Percentiles rank a stretch among this genome's conserved stretches.
These are phyloP conservation scores for Talaromyces wortmannii DNA, from an alignment of 495 filamentous ascomycete species.

Conservation along the genomic window DNA sequence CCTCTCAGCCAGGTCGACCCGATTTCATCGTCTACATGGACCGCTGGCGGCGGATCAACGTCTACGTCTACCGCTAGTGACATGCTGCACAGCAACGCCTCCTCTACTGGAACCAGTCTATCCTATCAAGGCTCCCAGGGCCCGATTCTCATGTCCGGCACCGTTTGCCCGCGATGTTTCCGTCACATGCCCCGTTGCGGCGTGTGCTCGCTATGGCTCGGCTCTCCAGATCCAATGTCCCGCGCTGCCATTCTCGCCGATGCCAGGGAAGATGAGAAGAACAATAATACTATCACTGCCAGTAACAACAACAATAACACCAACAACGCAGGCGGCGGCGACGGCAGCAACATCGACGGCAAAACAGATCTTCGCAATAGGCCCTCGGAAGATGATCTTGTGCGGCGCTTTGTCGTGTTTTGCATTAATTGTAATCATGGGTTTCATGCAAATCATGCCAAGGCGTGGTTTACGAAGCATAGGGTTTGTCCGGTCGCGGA, in stretches of 20 bases:
- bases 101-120: constrained; percentile 21
- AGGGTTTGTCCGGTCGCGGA: constrained; percentile 82
- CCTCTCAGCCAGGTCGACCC: constrained; percentile 37
- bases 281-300: constrained; percentile 27
- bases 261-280: constrained; percentile 29
- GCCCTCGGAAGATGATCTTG: constrained; percentile 25
- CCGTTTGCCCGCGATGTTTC: constrained; percentile 77
- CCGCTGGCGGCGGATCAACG: background rate
- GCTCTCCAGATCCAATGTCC: constrained; percentile 63
- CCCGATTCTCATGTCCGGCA: constrained; percentile 32
- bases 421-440: constrained; percentile 88
- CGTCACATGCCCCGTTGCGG: constrained; percentile 84
- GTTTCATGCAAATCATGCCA: constrained; percentile 80
- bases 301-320: constrained; percentile 12
- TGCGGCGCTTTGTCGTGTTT: constrained; percentile 60
- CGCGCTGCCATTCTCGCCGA: constrained; percentile 47
- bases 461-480: constrained; percentile 79
- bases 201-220: constrained; percentile 80
- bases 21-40: background rate
- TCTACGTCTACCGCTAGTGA: constrained; percentile 4
- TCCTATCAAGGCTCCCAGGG: constrained; percentile 1
- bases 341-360: background rate
- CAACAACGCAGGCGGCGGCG: constrained; percentile 9
- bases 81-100: constrained; percentile 8
- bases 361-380: constrained; percentile 8